Evolutionary conservation across 2,329 filamentous ascomycete genomes (phyloP).

Genomic region (Fusarium paranaense): DNA sequence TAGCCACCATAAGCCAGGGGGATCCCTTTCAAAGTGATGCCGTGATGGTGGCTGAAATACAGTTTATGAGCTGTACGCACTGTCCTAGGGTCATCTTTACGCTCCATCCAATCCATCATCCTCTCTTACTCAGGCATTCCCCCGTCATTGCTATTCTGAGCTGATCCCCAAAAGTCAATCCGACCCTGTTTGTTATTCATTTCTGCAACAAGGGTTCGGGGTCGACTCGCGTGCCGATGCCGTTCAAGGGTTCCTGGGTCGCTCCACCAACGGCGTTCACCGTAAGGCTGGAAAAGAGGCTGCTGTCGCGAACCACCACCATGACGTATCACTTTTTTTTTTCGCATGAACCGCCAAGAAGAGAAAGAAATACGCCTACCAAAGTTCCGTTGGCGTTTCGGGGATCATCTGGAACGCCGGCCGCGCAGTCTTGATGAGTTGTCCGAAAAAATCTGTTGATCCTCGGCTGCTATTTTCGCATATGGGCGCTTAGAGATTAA

Average conservation of each 20-base stretch:
- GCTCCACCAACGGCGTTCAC: constrained; percentile 7
- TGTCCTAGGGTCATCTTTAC: constrained; percentile 16
- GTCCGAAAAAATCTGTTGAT: background rate
- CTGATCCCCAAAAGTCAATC: background rate
- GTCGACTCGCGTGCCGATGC: constrained; percentile 14
- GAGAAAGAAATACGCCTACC: background rate
- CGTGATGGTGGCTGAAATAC: constrained; percentile 3
- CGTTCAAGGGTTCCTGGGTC: constrained; percentile 4
- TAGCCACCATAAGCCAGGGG: background rate
- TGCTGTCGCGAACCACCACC: background rate
- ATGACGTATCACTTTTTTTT: constrained; percentile 20
- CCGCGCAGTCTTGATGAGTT: constrained; percentile 1
- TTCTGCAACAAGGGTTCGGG: constrained; percentile 10
- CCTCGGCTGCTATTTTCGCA: background rate
- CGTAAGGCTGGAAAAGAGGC: constrained; percentile 6
- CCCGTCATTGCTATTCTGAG: constrained; percentile 32
- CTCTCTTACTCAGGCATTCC: constrained; percentile 15
- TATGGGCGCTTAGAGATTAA: background rate
- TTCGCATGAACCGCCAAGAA: constrained; percentile 27
- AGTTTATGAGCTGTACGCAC: constrained; percentile 2
- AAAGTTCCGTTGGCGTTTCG: background rate
- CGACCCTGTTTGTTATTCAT: constrained; percentile 25
- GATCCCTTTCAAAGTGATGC: background rate
- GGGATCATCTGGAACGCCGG: background rate
- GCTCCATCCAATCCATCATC: constrained; percentile 22